Evolutionary conservation across 306 rosid genomes (phyloP), one percentile per base, ranked within the genome.

Genomic region (Quercus robur): DNA sequence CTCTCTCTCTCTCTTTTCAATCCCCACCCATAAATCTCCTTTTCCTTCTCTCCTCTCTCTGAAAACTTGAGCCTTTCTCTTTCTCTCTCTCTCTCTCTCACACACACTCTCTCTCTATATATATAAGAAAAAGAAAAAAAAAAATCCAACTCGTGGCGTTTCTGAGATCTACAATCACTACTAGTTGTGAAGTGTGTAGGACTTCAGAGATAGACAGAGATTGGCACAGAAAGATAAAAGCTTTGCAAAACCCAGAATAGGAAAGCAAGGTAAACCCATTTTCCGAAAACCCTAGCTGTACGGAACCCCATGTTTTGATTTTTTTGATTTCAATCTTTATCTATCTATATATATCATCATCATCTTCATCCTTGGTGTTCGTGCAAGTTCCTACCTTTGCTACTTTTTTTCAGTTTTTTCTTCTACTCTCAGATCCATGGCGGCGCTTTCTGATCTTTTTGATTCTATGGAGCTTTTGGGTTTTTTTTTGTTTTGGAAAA

Each of bases 131-230:
- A 4, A 57, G 61, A 64, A 54, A 30, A 78, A 51, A 25, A 38
- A 78, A 51, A 64, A 46, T 71, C 73, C 67, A 75, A 76, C 69
- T 25, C 33, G 64, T 84, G 73, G 35, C 58, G 75, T 57, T 56
- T 62, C 83, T 87, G 88, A 92, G 94, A 85, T 92, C 92, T 86
- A 78, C 83, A 41, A 41, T 8, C 12, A 8, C 46, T 41, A 8
- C 46, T 49, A 49, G 17, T 49, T 10, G 17, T 49, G 54, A 49
- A 49, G 54, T 41, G 84, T 44, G 74, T 79, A 56, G 84, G 80
- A 79, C 75, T 69, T 49, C 15, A 49, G 54, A 49, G 54, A 28
- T 2, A 41, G 83, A 79, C 79, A 62, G 78, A 75, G 84, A 71
- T 80, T 78, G 86, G 81, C 90, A 56, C 78, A 75, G 84, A 64